These are phyloP conservation scores for Nemania sp. DNA, from an alignment of 2,329 filamentous ascomycete genomes.

Conservation along the genomic window DNA sequence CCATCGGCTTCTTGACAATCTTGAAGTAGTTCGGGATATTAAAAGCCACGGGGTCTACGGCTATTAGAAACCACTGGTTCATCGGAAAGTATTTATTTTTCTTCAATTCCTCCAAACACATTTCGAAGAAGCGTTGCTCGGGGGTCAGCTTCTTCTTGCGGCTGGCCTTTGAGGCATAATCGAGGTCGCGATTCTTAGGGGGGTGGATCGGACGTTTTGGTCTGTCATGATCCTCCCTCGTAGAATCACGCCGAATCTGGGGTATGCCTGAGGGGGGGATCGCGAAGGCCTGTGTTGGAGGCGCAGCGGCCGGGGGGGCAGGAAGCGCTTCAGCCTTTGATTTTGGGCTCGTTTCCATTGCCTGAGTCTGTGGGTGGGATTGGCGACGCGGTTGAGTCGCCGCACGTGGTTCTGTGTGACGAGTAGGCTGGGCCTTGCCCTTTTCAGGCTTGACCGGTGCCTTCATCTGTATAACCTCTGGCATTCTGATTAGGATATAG, in stretches of 20 bases:
- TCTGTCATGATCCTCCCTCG: conserved; percentile 73
- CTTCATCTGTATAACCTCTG: conserved; percentile 47
- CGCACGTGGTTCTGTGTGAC: conserved; percentile 51
- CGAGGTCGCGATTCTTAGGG: conserved; percentile 87
- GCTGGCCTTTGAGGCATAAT: conserved; percentile 75
- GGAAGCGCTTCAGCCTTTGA: conserved; percentile 40
- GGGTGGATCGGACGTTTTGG: conserved; percentile 94
- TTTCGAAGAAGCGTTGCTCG: conserved; percentile 88
- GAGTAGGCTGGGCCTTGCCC: conserved; percentile 51
- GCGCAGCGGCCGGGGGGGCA: conserved; percentile 43
- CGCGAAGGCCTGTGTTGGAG: conserved; percentile 68
- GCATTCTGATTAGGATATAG: conserved; percentile 53
- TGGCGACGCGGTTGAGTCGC: conserved; percentile 43
- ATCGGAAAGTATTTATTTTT: conserved; percentile 70
- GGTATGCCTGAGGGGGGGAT: conserved; percentile 78
- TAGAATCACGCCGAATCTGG: conserved; percentile 83
- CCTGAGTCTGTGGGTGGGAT: conserved; percentile 38
- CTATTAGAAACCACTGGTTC: conserved; percentile 76
- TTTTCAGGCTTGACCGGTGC: conserved; percentile 68
- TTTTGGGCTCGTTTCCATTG: conserved; percentile 44
- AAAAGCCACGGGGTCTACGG: conserved; percentile 91
- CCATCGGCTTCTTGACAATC: conserved; percentile 97
- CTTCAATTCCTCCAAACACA: conserved; percentile 76
- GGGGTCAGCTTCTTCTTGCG: conserved; percentile 90
- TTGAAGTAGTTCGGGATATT: conserved; percentile 93